Evolutionary conservation across 345 rosid species (phyloP), one percentile per base, ranked within the genome.

Genomic region (Clausena lansium): DNA sequence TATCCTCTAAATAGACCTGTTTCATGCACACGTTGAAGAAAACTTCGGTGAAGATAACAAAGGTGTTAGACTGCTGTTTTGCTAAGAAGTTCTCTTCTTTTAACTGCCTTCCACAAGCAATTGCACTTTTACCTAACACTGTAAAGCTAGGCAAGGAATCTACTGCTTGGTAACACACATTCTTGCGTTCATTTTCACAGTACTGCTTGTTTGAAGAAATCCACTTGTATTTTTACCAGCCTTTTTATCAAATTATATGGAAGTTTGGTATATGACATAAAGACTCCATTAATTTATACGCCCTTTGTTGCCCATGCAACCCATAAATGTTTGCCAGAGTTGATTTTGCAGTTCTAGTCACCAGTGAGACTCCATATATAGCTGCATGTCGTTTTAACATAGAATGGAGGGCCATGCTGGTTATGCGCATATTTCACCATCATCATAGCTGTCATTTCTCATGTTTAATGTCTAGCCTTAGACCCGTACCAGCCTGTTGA

Each of bases 381-480:
- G 25, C 13, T 73, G 41, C 55, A 30, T 45, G 70, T 62, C n/a
- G 4, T 61, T 45, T 62, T 13, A 61, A 24, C 41, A 36, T 54
- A 28, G 57, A 20, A 78, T 75, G 74, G 73, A 65, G 70, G 77
- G 64, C 70, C 70, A 63, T 60, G 74, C 58, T 74, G 35, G 9
- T 19, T 71, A 33, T 47, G 15, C 24, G 76, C 47, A 28, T 36
- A 30, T 61, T 68, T 80, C 73, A 36, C 55, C 59, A 55, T 74
- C 81, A 81, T 50, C 77, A 58, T 38, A 45, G 78, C 61, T 36
- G 75, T 59, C 59, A 9, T 35, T 60, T 20, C 68, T 68, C 33
- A 8, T 76, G 67, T 30, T 7, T 67, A 17, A 32, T 73, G 22
- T 39, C 28, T 38, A 58, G 27, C 32, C 50, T 39, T 14, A 61